phyloP scores from a whole-genome alignment of 73 alveolate genomes.

The Halteria grandinella region DNA sequence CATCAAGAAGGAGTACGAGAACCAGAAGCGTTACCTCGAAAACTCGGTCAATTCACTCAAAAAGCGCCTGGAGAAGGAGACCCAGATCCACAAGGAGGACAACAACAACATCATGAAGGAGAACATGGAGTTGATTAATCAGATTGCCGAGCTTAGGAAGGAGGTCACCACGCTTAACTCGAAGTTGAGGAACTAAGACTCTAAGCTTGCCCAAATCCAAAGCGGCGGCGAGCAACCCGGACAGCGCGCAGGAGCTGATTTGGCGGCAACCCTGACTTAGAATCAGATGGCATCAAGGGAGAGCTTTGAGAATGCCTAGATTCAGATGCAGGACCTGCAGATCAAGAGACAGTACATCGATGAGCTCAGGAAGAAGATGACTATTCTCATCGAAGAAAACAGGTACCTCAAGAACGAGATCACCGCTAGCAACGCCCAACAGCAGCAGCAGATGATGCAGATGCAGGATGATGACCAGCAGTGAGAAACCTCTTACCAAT shows the following conservation, averaged over 20 bases:
- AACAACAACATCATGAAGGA: conserved; percentile 82
- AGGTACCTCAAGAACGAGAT: conserved; percentile 24
- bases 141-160: conserved; percentile 76
- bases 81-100: conserved; percentile 83
- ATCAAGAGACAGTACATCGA: conserved; percentile 50
- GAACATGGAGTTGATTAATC: conserved; percentile 75
- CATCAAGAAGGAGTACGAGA: conserved; percentile 85
- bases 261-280: background rate
- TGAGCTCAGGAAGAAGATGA: conserved; percentile 31
- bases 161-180: conserved; percentile 65
- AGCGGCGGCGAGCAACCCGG: background rate
- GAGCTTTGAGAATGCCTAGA: conserved; percentile 24
- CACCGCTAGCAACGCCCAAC: background rate
- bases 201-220: background rate
- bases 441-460: background rate
- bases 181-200: conserved; percentile 41
- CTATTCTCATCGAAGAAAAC: conserved; percentile 31
- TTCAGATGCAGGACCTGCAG: conserved; percentile 35
- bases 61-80: conserved; percentile 80
- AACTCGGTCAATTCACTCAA: conserved; percentile 82
- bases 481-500: background rate
- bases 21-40: conserved; percentile 82
- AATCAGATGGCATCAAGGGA: conserved; percentile 6
- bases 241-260: background rate
- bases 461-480: background rate